Evolutionary conservation across 192 early-diverging fungal species (phyloP), one percentile per base, ranked within the genome.

Genomic region (Backusella macrospora): DNA sequence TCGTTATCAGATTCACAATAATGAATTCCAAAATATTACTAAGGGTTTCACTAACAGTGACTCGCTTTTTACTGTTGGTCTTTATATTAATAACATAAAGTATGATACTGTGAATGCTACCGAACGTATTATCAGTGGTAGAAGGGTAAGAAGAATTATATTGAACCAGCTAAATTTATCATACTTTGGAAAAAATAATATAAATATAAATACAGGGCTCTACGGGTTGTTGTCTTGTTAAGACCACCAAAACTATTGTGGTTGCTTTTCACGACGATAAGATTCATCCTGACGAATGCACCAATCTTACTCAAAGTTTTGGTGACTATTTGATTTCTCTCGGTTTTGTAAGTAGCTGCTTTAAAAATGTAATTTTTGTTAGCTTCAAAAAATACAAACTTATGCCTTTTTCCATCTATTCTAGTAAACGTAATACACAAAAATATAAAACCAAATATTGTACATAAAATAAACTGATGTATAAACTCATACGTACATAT

Each of bases 171-270:
- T 46, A 8, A 1, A 37, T 8, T 4, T 6, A 44, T 42, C 13
- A 43, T 5, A 44, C 16, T 34, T 34, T 34, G 29, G 29, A 34
- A 34, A 34, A 70, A 42, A 34, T 42, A 70, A 45, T 29, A 26
- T 64, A 21, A 68, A 39, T 37, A 44, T 40, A 38, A 37, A 48
- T 68, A 59, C 75, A 95, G 94, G 83, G 85, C 69, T 70, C 84
- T 21, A 87, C 85, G 72, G 96, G 95, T 76, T 76, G 92, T 74
- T 76, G 84, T 76, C 81, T 82, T 68, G 90, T 85, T 34, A 96
- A 96, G 84, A 94, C 95, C 21, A 87, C 81, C 42, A 89, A 93
- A 81, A 86, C 92, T 23, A 81, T 98, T 48, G 73, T 99, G 44
- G 77, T 96, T 68, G 91, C 90, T 43, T 76, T 85, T 67, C 92